Evolutionary conservation across 2,329 filamentous ascomycete genomes (phyloP).

Genomic region (Onygenales sp.): DNA sequence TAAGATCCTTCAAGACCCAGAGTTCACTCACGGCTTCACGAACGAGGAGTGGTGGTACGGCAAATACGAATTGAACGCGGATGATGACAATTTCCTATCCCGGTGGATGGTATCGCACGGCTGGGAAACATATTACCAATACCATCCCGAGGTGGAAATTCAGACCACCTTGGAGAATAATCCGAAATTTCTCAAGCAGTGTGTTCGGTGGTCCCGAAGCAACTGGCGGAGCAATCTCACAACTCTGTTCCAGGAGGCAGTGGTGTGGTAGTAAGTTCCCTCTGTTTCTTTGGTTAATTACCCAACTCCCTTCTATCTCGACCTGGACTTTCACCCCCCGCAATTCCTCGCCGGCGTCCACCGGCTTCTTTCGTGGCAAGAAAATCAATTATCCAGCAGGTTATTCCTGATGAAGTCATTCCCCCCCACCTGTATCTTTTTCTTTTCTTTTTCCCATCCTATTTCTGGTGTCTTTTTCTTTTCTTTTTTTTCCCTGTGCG

Average conservation of each 20-base stretch:
- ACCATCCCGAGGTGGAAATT: conserved; percentile 81
- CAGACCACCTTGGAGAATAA: conserved; percentile 89
- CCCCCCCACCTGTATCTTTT: not conserved
- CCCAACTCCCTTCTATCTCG: not conserved
- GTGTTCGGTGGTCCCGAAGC: conserved; percentile 87
- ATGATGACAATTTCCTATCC: conserved; percentile 97
- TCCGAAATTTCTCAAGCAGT: conserved; percentile 83
- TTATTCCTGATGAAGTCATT: not conserved
- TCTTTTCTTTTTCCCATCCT: not conserved
- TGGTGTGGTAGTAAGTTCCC: conserved; percentile 73
- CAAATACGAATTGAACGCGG: conserved; percentile 82
- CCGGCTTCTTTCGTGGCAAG: no score
- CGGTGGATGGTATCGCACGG: conserved; percentile 87
- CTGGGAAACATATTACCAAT: conserved; percentile 94
- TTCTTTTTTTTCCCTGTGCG: not conserved
- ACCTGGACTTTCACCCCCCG: conserved; percentile 12
- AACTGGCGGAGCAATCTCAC: conserved; percentile 98
- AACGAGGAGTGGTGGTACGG: conserved; percentile 75
- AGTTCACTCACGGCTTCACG: conserved; percentile 81
- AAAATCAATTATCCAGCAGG: not conserved
- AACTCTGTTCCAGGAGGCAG: conserved; percentile 71
- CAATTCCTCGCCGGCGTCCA: no score
- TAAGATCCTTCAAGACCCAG: conserved; percentile 72
- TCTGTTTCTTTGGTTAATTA: conserved; percentile 2
- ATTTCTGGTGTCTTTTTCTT: not conserved